phyloP scores from a whole-genome alignment of 805 yeast species.

The Barnettozyma siamensis region DNA sequence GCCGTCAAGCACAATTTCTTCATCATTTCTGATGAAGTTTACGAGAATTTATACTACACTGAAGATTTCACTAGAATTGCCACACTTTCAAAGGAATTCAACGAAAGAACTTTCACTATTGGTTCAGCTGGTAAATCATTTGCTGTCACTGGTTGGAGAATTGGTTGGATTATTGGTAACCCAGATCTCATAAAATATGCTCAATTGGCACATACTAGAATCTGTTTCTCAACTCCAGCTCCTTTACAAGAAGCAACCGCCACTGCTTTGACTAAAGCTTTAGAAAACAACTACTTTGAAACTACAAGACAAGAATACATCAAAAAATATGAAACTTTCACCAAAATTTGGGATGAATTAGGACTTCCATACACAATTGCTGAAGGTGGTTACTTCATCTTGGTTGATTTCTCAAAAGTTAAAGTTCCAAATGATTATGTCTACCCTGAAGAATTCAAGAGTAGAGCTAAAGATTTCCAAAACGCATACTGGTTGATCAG shows the following conservation, averaged over 20 bases:
- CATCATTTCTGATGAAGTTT: slow-evolving; percentile 89
- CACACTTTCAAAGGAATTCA: slow-evolving; percentile 71
- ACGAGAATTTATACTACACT: slow-evolving; percentile 79
- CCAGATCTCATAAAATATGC: slow-evolving; percentile 77
- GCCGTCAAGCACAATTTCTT: slow-evolving; percentile 82
- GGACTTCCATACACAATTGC: slow-evolving; percentile 86
- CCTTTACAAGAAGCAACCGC: slow-evolving; percentile 93
- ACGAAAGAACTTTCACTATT: slow-evolving; percentile 75
- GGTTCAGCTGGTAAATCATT: slow-evolving; percentile 98
- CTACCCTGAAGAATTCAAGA: slow-evolving; percentile 63
- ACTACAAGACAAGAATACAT: slow-evolving; percentile 62
- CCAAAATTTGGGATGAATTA: slow-evolving; percentile 75
- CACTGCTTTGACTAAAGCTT: slow-evolving; percentile 61
- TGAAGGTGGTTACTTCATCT: slow-evolving; percentile 88
- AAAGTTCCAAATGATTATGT: slow-evolving; percentile 68
- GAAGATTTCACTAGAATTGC: slow-evolving; percentile 77
- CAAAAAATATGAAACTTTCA: slow-evolving; percentile 68
- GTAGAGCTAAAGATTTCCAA: slow-evolving; percentile 78
- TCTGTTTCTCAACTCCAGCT: slow-evolving; percentile 85
- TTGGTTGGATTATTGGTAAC: slow-evolving; percentile 92
- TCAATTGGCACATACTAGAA: slow-evolving; percentile 87
- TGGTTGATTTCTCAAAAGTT: slow-evolving; percentile 82
- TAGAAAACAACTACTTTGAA: slow-evolving; percentile 59
- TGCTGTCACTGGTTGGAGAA: slow-evolving; percentile 99
- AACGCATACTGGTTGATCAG: slow-evolving; percentile 89